Percentiles rank a stretch among this genome's conserved stretches.
Conservation (phyloP, 345 rosid species). For the Populus nigra region DNA sequence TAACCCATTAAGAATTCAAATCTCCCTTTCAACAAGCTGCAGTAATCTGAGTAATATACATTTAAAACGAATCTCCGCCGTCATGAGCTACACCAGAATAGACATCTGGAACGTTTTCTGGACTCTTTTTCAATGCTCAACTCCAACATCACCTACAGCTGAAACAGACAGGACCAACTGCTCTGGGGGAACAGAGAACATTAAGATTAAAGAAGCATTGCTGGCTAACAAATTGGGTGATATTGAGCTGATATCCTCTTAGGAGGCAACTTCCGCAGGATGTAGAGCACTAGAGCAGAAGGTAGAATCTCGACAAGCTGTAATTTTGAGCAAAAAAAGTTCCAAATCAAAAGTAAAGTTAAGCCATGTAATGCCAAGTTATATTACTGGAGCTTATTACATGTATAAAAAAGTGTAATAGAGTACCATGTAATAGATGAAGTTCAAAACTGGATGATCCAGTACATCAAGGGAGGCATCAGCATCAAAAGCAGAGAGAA, state of each 20-base stretch:
- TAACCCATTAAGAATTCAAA: conserved; percentile 17
- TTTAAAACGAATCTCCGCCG: conserved; percentile 24
- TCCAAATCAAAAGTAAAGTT: background rate
- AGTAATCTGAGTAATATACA: conserved; percentile 17
- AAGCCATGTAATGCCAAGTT: background rate
- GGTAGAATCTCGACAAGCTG: conserved; percentile 97
- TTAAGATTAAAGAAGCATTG: background rate
- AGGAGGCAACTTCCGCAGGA: conserved; percentile 90
- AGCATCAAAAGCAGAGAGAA: conserved; percentile 73
- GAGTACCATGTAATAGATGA: conserved; percentile 85
- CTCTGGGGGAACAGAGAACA: background rate
- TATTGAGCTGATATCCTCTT: conserved; percentile 90
- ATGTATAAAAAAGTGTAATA: background rate
- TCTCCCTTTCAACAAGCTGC: conserved; percentile 20
- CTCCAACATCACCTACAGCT: conserved; percentile 1
- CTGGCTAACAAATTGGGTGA: conserved; percentile 71
- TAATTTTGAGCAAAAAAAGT: conserved; percentile 16
- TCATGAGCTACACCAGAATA: conserved; percentile 30
- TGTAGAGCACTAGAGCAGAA: conserved; percentile 85
- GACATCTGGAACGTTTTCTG: conserved; percentile 11
- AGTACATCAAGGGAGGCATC: conserved; percentile 81
- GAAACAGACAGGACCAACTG: conserved; percentile 15
- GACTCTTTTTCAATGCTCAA: conserved; percentile 24
- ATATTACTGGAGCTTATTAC: background rate
- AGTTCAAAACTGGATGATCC: conserved; percentile 87